Evolutionary conservation across 352 stramenopile species (phyloP), one percentile per base, ranked within the genome.

Genomic region (Globisporangium recalcitrans): DNA sequence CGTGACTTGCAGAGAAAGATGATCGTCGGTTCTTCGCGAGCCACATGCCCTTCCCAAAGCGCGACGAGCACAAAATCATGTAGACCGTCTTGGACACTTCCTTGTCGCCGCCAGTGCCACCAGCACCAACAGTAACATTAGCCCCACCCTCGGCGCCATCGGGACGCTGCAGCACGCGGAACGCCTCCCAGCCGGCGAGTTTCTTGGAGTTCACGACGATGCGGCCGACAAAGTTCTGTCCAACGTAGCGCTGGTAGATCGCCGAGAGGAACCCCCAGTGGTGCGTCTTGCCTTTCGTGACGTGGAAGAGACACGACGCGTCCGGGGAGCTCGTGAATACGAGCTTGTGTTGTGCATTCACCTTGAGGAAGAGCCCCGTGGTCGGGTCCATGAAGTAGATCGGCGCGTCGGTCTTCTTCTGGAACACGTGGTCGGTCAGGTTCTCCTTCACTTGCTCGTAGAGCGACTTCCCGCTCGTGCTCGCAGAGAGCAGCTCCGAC

Each of bases 31-130:
- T 80, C 24, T 85, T 79, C 14, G 77, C 79, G 29, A 90, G 70
- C 77, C 79, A 93, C 82, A 91, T 91, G 64, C 82, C 82, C 58
- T 92, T 91, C 16, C 85, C 85, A 26, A 93, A 93, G 8, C 85
- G 75, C 3, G 82, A 75, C 9, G 80, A 90, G 67, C 82, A 89
- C 34, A 93, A 52, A 42, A 93, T 85, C 34, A 93, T 51, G 58
- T 91, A 89, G 19, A 93, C 71, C 6, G 69, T 72, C 31, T 61
- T 58, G 3, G 56, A 67, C 14, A 57, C 29, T 32, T 62, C 48
- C 14, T 53, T 61, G 22, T 62, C 38, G 27, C 58, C 27, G n/a
- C 52, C 70, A 31, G 54, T 51, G 3, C 52, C 69, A 46, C 14
- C 14, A 21, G n/a, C 9, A 21, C 14, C 14, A 46, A 46, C 9